Conservation (phyloP, 805 yeast genomes). For the Barnettozyma salicaria region DNA sequence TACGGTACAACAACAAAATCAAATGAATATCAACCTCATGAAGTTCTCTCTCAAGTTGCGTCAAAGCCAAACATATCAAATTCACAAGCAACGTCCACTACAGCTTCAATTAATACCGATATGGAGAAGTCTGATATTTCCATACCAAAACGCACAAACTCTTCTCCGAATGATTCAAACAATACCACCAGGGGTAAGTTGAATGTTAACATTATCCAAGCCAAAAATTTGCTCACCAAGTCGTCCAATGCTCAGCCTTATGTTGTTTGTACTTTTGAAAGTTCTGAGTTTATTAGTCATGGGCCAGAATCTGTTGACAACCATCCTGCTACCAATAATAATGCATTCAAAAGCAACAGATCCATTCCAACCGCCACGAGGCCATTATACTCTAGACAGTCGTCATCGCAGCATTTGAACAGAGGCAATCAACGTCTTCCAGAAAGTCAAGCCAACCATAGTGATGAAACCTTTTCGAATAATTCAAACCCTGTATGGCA, state of each 20-base stretch:
- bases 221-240: conserved; percentile 56
- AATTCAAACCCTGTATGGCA: conserved; percentile 78
- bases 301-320: conserved; percentile 49
- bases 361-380: conserved; percentile 25
- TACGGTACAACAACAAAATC: conserved; percentile 58
- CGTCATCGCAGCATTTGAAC: conserved; percentile 37
- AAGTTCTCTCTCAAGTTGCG: conserved; percentile 31
- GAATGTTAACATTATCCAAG: conserved; percentile 75
- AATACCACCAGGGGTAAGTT: conserved; percentile 73
- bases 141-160: conserved; percentile 7
- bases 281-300: conserved; percentile 82
- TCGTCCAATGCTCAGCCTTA: conserved; percentile 64
- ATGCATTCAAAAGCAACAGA: conserved; percentile 12
- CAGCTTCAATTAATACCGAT: conserved; percentile 10
- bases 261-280: conserved; percentile 87
- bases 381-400: conserved; percentile 39
- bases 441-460: conserved; percentile 4
- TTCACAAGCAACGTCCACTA: conserved; percentile 18
- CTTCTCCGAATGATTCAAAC: conserved; percentile 18
- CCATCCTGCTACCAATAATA: conserved; percentile 28
- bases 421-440: conserved; percentile 21
- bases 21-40: conserved; percentile 28
- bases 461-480: conserved; percentile 22
- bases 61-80: conserved; percentile 19
- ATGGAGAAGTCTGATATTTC: conserved; percentile 5